Base-by-base conservation (phyloP, 2,329 filamentous ascomycete species). In the Sporothrix pseudoabietina region DNA sequence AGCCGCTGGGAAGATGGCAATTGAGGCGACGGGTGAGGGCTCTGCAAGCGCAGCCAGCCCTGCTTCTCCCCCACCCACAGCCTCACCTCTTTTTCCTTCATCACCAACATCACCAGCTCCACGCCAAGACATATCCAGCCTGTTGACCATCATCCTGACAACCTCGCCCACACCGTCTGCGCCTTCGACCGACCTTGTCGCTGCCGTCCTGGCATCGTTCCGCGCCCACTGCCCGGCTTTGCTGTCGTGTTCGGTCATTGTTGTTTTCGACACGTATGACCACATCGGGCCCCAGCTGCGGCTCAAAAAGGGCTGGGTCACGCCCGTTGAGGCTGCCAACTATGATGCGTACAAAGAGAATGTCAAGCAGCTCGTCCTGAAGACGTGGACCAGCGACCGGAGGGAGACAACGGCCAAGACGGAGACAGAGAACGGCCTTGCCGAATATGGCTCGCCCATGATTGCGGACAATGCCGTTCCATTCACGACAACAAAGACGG, bases 111-210 rank as follows among this genome's bases (percentile, higher is more conserved):
- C 26, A 10, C 22, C 49, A 1, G 52, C 26, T 10, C 47, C 47
- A 14, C 47, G 8, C 12, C 49, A 3, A 10, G 71, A 54, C 19
- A 71, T 76, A 10, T 35, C 73, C 30, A n/a, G 54, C 14, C 76
- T 76, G 9, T 44, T 86, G 49, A 85, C 84, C 0, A 78, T 86
- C 69, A 82, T 88, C 66, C 82, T 88, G 75, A 88, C 87, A 0
- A 88, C 86, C 0, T 88, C 87, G 2, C 83, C 86, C 0, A 88
- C 86, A 0, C 87, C 87, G 0, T 88, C 86, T 0, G 83, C 85
- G 0, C 87, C 87, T 0, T 84, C 85, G 0, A 85, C 85, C 0
- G 86, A 87, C 19, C 82, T 88, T 0, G 75, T 88, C n/a, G 82
- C 81, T 0, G 77, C 83, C 0, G 83, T 88, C 1, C 69, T 88